Percentiles rank a stretch among this genome's conserved stretches.
These are phyloP conservation scores for Biscogniauxia marginata DNA, from an alignment of 2,329 filamentous ascomycete genomes.

Conservation along the genomic window DNA sequence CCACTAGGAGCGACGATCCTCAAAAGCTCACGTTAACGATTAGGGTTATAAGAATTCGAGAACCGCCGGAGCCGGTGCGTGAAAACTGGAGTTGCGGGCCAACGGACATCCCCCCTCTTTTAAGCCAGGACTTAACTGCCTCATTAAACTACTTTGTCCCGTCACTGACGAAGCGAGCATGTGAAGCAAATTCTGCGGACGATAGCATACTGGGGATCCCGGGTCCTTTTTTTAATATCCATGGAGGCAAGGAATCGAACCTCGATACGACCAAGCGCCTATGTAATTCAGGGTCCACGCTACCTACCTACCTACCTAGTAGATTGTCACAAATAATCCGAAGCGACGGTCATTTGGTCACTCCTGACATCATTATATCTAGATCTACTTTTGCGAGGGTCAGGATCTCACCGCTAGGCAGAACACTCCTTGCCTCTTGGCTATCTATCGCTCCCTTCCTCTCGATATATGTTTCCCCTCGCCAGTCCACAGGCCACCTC, in stretches of 20 bases:
- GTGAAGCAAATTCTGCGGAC: not conserved
- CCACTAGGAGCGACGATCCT: not conserved
- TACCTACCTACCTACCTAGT: not conserved
- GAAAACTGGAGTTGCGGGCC: not conserved
- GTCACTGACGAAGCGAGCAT: not conserved
- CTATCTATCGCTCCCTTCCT: not conserved
- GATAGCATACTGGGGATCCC: not conserved
- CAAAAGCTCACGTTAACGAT: not conserved
- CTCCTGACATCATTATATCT: not conserved
- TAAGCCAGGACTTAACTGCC: not conserved
- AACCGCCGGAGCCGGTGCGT: not conserved
- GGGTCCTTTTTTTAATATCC: not conserved
- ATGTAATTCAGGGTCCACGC: not conserved
- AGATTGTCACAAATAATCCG: not conserved
- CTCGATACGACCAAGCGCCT: not conserved
- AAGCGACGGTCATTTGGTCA: not conserved
- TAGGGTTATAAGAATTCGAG: not conserved
- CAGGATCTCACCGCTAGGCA: not conserved
- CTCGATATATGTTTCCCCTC: not conserved
- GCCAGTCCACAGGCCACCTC: not conserved
- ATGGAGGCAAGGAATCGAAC: not conserved
- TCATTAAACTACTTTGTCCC: not conserved
- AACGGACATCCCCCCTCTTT: not conserved
- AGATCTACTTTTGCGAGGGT: not conserved
- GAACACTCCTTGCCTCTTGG: not conserved